Base-by-base conservation (phyloP, 1,284 basidiomycete species). In the Leccinum pachyderme region DNA sequence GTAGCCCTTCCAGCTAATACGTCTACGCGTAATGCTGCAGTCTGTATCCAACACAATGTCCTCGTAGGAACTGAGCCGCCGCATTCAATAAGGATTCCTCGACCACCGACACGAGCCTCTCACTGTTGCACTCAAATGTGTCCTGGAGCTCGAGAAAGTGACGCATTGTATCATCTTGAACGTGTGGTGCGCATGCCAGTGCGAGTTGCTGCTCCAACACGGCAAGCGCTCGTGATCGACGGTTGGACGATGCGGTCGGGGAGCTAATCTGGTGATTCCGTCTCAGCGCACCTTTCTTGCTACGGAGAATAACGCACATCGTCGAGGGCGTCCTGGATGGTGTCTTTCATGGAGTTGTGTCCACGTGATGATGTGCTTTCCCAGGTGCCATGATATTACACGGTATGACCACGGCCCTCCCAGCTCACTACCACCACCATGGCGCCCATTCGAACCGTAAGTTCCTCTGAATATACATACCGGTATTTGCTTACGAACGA, bases 91-190 rank as follows among this genome's bases (percentile, higher is more conserved):
- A 29, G 44, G 27, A 28, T 28, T 31, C 7, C 32, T 49, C 4
- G 39, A 29, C 33, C 28, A 13, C 29, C 4, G 53, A 48, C 7
- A 4, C 67, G 49, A 32, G 51, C 8, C 45, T 47, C 87, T 54
- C 61, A 91, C 91, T 73, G 64, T 93, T 93, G 67, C 83, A 87
- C 65, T 90, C 83, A 61, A 91, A 89, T 1, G 81, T 81, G 60
- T 89, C 82, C 66, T 93, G 90, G 29, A 89, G 71, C 2, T 78
- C 75, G 15, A 86, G 68, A 69, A 92, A 89, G 49, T 73, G 69
- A 49, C 77, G 73, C 57, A 83, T 71, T 11, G 76, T 73, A 31
- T 78, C 77, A 5, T 72, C 72, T 32, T 73, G 59, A 35, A 78
- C 71, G 18, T 69, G 63, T 9, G 69, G 65, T 18, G 80, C 74